Conservation (phyloP, 768 basidiomycete species). For the Mycena epipterygia region DNA sequence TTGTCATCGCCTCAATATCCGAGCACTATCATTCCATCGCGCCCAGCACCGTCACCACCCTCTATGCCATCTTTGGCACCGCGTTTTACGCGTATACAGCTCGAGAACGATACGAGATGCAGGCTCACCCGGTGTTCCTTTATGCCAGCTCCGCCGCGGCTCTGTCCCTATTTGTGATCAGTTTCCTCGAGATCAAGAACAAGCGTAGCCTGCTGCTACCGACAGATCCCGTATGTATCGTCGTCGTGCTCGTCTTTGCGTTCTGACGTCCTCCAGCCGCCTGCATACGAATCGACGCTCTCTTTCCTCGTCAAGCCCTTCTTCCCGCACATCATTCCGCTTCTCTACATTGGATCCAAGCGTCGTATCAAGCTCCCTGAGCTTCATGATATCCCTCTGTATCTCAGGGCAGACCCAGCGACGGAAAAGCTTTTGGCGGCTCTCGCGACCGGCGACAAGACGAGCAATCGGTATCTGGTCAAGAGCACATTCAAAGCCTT, state of each 20-base stretch:
- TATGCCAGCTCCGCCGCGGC: neutral
- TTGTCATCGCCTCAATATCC: too few species aligned
- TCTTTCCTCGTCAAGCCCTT: conserved; percentile 20
- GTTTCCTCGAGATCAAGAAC: too few species aligned
- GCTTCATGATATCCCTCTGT: conserved; percentile 12
- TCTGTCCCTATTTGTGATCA: conserved; percentile 1
- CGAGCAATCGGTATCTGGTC: neutral
- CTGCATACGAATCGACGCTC: too few species aligned
- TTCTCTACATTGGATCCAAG: neutral
- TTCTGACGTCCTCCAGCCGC: conserved; percentile 2
- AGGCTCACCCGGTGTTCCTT: neutral
- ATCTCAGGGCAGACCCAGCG: conserved; percentile 15
- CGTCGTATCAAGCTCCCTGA: conserved; percentile 18
- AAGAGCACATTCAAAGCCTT: conserved; percentile 13
- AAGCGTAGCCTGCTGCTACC: conserved; percentile 14
- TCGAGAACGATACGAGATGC: neutral
- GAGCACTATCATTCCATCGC: conserved; percentile 21
- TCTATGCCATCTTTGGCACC: conserved; percentile 7
- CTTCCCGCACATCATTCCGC: conserved; percentile 10
- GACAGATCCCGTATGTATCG: conserved; percentile 6
- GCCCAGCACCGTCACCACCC: conserved; percentile 15
- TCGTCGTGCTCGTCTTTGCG: neutral
- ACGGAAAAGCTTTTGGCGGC: conserved; percentile 20
- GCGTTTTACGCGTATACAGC: conserved; percentile 10
- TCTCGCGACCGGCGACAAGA: conserved; percentile 11